Evolutionary conservation across 768 basidiomycete genomes (phyloP), one percentile per base, ranked within the genome.

Genomic region (Goffeauzyma gilvescens): DNA sequence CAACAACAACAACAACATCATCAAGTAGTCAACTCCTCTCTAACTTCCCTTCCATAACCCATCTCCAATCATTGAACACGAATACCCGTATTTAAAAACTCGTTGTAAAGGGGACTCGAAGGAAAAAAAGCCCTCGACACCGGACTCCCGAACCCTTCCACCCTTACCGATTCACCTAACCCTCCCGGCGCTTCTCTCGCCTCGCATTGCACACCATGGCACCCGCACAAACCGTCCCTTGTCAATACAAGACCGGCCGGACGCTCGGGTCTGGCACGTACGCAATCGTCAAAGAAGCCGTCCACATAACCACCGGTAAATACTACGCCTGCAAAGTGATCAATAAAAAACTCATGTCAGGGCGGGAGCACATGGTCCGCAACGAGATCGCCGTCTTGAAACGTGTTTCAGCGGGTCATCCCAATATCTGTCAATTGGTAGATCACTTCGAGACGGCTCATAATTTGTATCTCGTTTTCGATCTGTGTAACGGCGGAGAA

Each of bases 271-370:
- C 32, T 95, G 93, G 62, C 60, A 21, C 40, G 55, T 43, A 24
- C 21, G 15, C 15, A 0, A 58, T 64, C 2, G 62, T 64, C 30
- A 61, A 62, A 41, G 86, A 93, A 68, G 87, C 87, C 33, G 81
- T 89, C 20, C 85, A 90, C 58, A 78, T 90, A 68, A 78, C 50
- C 10, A 85, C 86, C 1, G 76, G 76, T 17, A 74, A 93, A 64
- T 90, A 89, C 67, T 96, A 80, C 70, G 93, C 90, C 17, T 95
- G 89, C 74, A 98, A 98, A 66, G 93, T 96, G 57, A 87, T 95
- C 68, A 95, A 90, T 76, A 96, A 96, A 73, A 86, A 89, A 58
- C 75, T 93, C 45, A 93, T 93, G 87, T 82, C 90, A 61, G 90
- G 90, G 4, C 72, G 90, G 50, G 90, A 96, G 67, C 78, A 89